These are phyloP conservation scores for Tarenaya hassleriana DNA, from an alignment of 345 rosid species.

Conservation along the genomic window DNA sequence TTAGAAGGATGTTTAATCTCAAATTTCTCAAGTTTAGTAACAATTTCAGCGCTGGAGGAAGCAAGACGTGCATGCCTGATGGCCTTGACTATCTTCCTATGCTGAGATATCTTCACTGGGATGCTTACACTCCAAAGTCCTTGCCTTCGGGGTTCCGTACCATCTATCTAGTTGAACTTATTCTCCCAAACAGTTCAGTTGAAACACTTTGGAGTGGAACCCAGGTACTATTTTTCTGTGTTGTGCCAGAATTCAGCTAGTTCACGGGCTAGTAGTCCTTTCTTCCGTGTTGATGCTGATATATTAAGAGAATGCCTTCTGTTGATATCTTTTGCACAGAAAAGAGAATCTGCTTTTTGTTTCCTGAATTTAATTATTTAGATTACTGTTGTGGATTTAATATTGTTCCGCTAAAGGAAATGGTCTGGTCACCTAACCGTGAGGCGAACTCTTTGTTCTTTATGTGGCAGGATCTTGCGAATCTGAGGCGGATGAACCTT, in stretches of 20 bases:
- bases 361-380: background rate
- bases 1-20: slow-evolving; percentile 8
- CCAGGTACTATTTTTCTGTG: slow-evolving; percentile 5
- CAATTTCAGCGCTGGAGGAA: slow-evolving; percentile 4
- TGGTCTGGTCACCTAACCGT: background rate
- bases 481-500: slow-evolving; percentile 17
- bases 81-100: slow-evolving; percentile 18
- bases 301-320: background rate
- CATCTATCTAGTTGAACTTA: slow-evolving; percentile 17
- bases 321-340: slow-evolving; percentile 1
- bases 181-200: slow-evolving; percentile 14
- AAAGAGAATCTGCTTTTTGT: background rate
- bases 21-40: slow-evolving; percentile 20
- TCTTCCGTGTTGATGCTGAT: background rate
- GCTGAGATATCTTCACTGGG: slow-evolving; percentile 22
- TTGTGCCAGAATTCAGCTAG: background rate
- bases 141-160: slow-evolving; percentile 20
- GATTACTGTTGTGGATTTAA: background rate
- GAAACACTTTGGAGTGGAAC: slow-evolving; percentile 19
- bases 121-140: slow-evolving; percentile 14
- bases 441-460: background rate
- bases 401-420: background rate
- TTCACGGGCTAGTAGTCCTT: background rate
- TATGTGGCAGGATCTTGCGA: slow-evolving; percentile 18
- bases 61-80: background rate